A percentile compares a stretch with the other conserved stretches of the same genome.
Conservation (phyloP, 768 basidiomycete species). For the Trametes villosa region DNA sequence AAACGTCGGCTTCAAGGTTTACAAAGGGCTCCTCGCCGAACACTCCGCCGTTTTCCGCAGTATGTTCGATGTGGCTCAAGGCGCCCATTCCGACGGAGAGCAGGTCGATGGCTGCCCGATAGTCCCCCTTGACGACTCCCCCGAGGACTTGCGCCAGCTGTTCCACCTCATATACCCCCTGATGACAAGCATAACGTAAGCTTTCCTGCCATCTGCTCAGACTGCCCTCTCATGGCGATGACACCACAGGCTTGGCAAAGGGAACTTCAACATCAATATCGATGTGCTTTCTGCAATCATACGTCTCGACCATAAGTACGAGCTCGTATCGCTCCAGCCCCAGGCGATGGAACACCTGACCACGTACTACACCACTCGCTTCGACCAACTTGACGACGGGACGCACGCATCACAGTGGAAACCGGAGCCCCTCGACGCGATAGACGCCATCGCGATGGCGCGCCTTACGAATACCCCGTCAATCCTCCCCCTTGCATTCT, state of each 20-base stretch:
- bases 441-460: slow-evolving; percentile 6
- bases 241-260: neutral
- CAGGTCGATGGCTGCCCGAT: neutral
- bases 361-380: slow-evolving; percentile 3
- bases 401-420: slow-evolving; percentile 1
- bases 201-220: neutral
- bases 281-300: slow-evolving; percentile 2
- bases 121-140: neutral
- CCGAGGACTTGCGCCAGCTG: slow-evolving; percentile 3
- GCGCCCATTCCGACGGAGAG: neutral
- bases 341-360: slow-evolving; percentile 1
- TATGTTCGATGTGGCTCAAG: slow-evolving; percentile 18
- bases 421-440: slow-evolving; percentile 1
- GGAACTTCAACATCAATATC: neutral
- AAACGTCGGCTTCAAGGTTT: slow-evolving; percentile 30
- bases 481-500: slow-evolving; percentile 16
- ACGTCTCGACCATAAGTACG: slow-evolving; percentile 16
- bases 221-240: neutral
- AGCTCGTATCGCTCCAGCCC: neutral
- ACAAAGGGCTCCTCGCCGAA: slow-evolving; percentile 28
- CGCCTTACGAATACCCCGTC: slow-evolving; percentile 14
- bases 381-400: neutral
- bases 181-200: neutral
- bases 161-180: slow-evolving; percentile 2
- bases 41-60: slow-evolving; percentile 30